Evolutionary conservation across 1,284 basidiomycete genomes (phyloP), one percentile per base, ranked within the genome.

Genomic region (Prillingera fragicola): DNA sequence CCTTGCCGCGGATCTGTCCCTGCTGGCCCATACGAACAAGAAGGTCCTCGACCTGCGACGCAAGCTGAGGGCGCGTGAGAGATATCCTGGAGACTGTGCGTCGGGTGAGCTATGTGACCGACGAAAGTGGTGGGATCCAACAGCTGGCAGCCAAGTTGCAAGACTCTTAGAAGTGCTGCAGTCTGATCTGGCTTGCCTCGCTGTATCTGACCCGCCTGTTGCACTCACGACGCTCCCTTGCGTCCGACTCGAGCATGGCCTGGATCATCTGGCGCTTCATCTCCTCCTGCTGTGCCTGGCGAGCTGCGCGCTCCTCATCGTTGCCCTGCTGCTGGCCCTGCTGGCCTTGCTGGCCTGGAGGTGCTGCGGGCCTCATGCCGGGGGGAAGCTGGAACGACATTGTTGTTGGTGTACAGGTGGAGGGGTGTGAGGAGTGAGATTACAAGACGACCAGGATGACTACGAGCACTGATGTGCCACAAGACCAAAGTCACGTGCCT

Each of bases 1-100:
- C 84, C 43, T 84, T 78, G 10, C 85, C 85, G 43, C 85, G 78
- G 36, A 97, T 74, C 69, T 96, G 91, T n/a, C 92, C 91, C 2
- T 80, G 78, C 70, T 92, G 88, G 7, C 86, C 91, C 88, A 96
- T 92, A 32, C 87, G 80, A 27, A 91, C 65, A 33, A 98, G 75
- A 45, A 95, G 80, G 12, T 77, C 78, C 70, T 95, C 87, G 55
- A 97, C 90, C 67, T 91, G 83, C 45, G 79, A 75, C 6, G 90
- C 86, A 63, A 91, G 78, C 45, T 87, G 82, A 1, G 90, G 87
- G 60, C 90, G 87, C 49, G 96, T 94, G 25, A 98, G 80, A 3
- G 85, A 80, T 65, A 98, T 97, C 35, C 94, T 82, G 4, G 91
- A 87, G 50, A 89, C 86, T 89, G 59, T 12, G 7, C 27, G 27